Base-by-base conservation (phyloP, 768 basidiomycete genomes). In the Floccularia luteovirens region DNA sequence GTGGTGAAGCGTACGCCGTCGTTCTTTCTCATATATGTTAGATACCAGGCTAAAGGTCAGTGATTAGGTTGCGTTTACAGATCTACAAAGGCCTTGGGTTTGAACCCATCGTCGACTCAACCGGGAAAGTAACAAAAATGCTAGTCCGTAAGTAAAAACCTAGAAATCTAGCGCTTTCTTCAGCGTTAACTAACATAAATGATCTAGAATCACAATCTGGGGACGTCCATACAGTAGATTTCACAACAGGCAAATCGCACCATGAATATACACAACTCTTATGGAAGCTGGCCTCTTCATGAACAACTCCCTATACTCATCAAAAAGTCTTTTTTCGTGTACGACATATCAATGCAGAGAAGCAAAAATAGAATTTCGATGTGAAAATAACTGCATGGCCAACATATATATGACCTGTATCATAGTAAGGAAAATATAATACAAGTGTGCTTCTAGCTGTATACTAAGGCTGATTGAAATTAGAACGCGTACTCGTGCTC, bases 31-130 rank as follows among this genome's bases (percentile, higher is more conserved):
- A 13, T 7, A 16, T 35, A 13, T 14, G 5, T 22, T 30, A 2
- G 4, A 31, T 20, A 25, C 28, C 37, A 17, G n/a, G 23, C 16
- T 44, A 33, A 36, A 36, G 37, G 30, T 21, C 25, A 33, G 31
- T 41, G 47, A 28, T 27, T 14, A 90, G 87, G 30, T 50, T 89
- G 38, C 75, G 85, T 35, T 53, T 88, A 17, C 73, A 73, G 47
- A 61, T 89, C 44, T 86, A 75, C 58, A 82, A 76, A 51, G 76
- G 75, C 6, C 58, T 89, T 28, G 87, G 87, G 13, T 82, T 89
- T 45, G 75, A 82, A 37, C 76, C 83, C 3, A 59, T 88, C 30
- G 44, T 74, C 13, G 71, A 76, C 43, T 72, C 73, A 41, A 56
- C 71, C 30, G 75, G 75, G 0, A 54, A 59, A 12, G 49, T 75